Conservation (phyloP, 129 eudicot genomes). For the Centaurea solstitialis region DNA sequence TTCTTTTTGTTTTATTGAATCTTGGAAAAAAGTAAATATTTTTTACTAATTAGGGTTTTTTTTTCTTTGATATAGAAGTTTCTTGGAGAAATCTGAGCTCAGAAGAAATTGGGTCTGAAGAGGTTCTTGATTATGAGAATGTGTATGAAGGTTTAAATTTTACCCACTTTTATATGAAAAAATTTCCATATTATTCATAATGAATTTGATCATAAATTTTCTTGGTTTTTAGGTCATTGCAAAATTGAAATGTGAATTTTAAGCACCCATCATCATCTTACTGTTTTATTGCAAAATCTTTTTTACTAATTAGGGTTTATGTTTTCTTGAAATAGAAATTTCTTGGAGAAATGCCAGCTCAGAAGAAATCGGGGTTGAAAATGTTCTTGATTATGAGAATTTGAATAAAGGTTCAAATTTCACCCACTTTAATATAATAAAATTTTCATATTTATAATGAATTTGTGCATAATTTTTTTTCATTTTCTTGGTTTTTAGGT, state of each 20-base stretch:
- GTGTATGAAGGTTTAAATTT: slow-evolving; percentile 2
- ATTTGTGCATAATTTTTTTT: not conserved
- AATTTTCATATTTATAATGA: not conserved
- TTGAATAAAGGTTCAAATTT: not conserved
- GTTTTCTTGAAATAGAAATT: slow-evolving; percentile 14
- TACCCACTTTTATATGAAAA: not conserved
- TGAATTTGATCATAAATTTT: not conserved
- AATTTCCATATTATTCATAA: slow-evolving; percentile 4
- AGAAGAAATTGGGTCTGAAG: not conserved
- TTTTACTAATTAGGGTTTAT: slow-evolving; percentile 22
- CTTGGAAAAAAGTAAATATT: not conserved
- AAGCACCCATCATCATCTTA: no score
- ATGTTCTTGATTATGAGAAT: slow-evolving; percentile 13
- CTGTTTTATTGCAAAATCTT: no score
- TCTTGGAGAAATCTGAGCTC: slow-evolving; percentile 14
- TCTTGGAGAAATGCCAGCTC: slow-evolving; percentile 13
- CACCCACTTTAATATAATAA: not conserved
- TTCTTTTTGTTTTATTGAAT: not conserved
- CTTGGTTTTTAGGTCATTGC: slow-evolving; percentile 37
- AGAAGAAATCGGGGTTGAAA: not conserved
- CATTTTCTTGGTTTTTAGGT: slow-evolving; percentile 35
- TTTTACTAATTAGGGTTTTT: slow-evolving; percentile 35
- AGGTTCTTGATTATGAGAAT: slow-evolving; percentile 13
- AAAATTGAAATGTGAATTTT: slow-evolving; percentile 13
- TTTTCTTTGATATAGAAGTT: slow-evolving; percentile 12